phyloP scores from a whole-genome alignment of 306 rosid genomes.

The Hippophae rhamnoides region DNA sequence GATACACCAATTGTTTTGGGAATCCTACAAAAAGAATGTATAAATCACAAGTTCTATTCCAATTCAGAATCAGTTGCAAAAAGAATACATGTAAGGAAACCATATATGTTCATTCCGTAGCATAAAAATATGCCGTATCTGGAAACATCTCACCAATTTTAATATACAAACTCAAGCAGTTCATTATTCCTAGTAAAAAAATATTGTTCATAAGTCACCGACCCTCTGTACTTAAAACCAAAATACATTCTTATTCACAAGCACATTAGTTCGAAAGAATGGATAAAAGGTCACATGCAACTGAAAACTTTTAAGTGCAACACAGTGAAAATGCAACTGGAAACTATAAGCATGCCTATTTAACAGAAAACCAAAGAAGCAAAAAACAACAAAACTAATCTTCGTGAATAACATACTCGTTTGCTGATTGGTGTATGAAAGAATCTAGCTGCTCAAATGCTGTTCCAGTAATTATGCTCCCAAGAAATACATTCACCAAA shows the following conservation, averaged over 20 bases:
- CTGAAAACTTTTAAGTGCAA: neutral
- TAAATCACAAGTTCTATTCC: neutral
- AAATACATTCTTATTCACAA: neutral
- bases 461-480: constrained; percentile 69
- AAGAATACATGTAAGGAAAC: no score
- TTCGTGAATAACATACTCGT: constrained; percentile 36
- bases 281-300: neutral
- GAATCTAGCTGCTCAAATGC: constrained; percentile 72
- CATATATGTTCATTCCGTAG: no score
- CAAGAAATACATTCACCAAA: constrained; percentile 85
- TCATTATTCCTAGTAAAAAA: no score
- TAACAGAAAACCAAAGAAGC: neutral
- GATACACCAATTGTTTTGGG: constrained; percentile 78
- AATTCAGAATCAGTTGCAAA: no score
- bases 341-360: neutral
- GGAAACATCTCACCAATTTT: no score
- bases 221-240: no score
- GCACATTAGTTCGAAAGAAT: neutral
- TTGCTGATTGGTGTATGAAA: constrained; percentile 63
- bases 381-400: neutral
- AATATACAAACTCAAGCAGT: no score
- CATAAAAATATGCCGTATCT: no score
- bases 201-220: no score
- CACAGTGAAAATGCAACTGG: neutral
- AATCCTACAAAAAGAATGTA: constrained; percentile 41